These are phyloP conservation scores for Rheum nobile DNA, from an alignment of 148 eudicot genomes.

Conservation along the genomic window DNA sequence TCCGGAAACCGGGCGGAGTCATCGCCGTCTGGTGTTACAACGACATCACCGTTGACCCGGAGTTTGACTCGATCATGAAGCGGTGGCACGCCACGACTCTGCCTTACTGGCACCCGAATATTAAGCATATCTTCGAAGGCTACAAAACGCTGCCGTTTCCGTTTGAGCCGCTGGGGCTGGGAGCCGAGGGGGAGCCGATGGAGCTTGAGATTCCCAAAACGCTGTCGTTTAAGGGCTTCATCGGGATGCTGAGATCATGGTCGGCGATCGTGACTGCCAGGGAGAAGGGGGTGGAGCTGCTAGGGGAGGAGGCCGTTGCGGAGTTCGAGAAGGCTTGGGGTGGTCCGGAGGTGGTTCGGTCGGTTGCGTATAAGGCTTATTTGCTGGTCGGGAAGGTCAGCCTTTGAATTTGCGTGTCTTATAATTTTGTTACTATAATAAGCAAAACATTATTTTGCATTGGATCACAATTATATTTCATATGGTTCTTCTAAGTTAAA, in stretches of 20 bases:
- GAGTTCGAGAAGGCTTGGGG: constrained; percentile 44
- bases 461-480: no score
- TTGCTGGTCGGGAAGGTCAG: constrained; percentile 29
- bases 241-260: constrained; percentile 30
- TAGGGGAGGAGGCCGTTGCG: constrained; percentile 19
- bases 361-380: constrained; percentile 29
- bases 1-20: constrained; percentile 33
- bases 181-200: constrained; percentile 25
- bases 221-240: constrained; percentile 24
- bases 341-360: constrained; percentile 21
- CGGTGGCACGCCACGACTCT: constrained; percentile 16
- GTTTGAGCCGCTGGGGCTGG: constrained; percentile 35
- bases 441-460: no score
- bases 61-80: constrained; percentile 19
- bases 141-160: constrained; percentile 38
- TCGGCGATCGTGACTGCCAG: constrained; percentile 28
- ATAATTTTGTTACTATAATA: no score
- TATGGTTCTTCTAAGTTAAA: no score
- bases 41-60: constrained; percentile 18
- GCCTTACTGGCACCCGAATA: constrained; percentile 27
- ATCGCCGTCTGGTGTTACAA: constrained; percentile 47
- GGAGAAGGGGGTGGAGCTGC: constrained; percentile 40
- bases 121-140: constrained; percentile 16
- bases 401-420: no score
- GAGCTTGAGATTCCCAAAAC: constrained; percentile 24